phyloP scores from a whole-genome alignment of 768 basidiomycete genomes.

The Suillus lakei region DNA sequence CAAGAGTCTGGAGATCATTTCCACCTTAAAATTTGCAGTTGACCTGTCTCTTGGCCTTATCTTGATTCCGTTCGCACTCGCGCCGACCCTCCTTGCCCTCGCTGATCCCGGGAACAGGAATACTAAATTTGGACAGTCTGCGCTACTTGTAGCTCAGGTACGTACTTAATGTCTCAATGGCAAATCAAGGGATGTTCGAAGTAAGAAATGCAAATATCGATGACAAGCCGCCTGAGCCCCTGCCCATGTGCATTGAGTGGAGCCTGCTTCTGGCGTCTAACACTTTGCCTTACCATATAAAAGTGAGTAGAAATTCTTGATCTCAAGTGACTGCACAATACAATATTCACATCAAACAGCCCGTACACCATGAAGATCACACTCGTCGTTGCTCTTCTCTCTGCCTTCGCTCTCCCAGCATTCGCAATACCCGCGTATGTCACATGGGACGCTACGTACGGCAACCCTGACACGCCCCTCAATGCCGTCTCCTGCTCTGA shows the following conservation, averaged over 20 bases:
- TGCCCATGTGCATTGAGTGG: neutral
- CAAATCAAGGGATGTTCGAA: neutral
- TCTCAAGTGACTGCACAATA: neutral
- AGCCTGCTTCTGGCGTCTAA: neutral
- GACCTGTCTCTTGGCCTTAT: neutral
- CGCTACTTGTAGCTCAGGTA: neutral
- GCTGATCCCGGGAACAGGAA: neutral
- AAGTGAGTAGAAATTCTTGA: neutral
- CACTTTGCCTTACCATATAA: neutral
- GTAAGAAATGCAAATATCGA: neutral
- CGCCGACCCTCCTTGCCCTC: neutral
- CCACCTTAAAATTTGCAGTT: neutral
- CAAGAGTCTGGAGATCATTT: neutral
- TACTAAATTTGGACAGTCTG: neutral
- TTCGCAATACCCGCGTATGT: neutral
- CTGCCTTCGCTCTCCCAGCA: neutral
- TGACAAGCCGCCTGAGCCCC: neutral
- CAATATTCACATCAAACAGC: neutral
- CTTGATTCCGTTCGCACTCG: neutral
- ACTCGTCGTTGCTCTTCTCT: neutral
- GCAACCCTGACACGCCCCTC: slow-evolving; percentile 10
- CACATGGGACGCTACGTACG: slow-evolving; percentile 7
- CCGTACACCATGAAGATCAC: neutral
- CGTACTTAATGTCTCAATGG: neutral
- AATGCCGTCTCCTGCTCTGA: slow-evolving; percentile 23